Evolutionary conservation across 2,329 filamentous ascomycete species (phyloP), one percentile per base, ranked within the genome.

Genomic region (Rhexocercosporidium sp.): DNA sequence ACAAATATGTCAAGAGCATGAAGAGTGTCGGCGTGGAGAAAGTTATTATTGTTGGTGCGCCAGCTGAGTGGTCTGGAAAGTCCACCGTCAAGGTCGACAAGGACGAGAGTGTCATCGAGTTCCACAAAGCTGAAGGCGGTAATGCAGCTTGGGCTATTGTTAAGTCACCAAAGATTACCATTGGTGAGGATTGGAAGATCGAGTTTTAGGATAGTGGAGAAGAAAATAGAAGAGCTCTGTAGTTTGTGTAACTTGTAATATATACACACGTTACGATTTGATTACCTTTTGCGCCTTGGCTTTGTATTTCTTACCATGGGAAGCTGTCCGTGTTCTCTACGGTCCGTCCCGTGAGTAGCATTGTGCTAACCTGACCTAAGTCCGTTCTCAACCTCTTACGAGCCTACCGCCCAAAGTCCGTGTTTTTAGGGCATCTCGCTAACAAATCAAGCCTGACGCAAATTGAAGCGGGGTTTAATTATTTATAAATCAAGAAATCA

Each of bases 31-130:
- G 85, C 8, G 88, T 98, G 0, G 94, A 97, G 82, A 94, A 91
- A 81, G 86, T 98, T 64, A 84, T 98, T 56, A 75, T 99, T 59
- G 88, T 98, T 22, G 93, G 92, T 53, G 93, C 92, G 2, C 92
- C 93, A 0, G 82, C 85, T 39, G 80, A 82, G 22, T 97, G 94
- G 94, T 86, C 86, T 69, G 82, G 81, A 59, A 90, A 88, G 81
- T 83, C 80, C 70, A 84, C 83, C 71, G 90, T 89, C 1, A 85
- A 78, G 74, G 85, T 86, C 62, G 82, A 83, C 77, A 82, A 82
- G 37, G 84, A 85, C 77, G 85, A 85, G 3, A 85, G 86, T 14
- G 80, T 90, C 67, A 82, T 92, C 49, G 86, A 88, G 70, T 94
- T 86, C 75, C 79, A 85, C 74, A 80, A 79, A 46, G 82, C 80